These are phyloP conservation scores for Capsicum rhomboideum DNA, from an alignment of 257 asterid genomes.

Conservation along the genomic window DNA sequence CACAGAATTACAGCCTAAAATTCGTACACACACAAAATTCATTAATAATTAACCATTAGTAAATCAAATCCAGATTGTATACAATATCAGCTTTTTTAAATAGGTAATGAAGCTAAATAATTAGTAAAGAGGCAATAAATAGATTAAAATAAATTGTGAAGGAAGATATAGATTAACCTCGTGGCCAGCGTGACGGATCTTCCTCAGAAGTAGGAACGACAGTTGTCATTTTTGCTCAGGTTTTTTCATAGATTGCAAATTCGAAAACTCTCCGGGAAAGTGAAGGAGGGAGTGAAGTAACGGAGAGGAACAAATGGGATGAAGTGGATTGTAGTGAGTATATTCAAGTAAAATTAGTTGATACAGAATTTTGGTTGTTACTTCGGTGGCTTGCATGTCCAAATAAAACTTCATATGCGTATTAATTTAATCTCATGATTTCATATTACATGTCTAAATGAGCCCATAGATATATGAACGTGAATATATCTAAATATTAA, in stretches of 20 bases:
- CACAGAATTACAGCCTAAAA: neutral
- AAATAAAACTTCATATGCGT: too few relatives aligned
- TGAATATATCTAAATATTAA: too few relatives aligned
- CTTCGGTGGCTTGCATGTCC: too few relatives aligned
- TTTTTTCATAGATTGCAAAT: neutral
- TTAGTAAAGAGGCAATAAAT: neutral
- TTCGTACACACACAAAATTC: neutral
- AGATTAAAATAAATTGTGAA: neutral
- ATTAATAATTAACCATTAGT: neutral
- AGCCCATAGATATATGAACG: too few relatives aligned
- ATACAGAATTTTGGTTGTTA: too few relatives aligned
- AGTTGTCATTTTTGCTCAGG: conserved; percentile 40
- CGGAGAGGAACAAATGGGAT: neutral
- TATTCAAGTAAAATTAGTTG: too few relatives aligned
- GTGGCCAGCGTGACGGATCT: conserved; percentile 81
- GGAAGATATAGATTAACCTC: conserved; percentile 27
- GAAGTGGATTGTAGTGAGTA: neutral
- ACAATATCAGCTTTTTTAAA: neutral
- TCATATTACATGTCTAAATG: too few relatives aligned
- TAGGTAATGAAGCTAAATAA: neutral
- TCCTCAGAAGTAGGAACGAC: conserved; percentile 83
- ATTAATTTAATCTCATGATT: too few relatives aligned
- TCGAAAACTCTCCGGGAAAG: neutral
- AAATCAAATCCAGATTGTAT: neutral
- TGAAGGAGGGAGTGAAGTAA: neutral